Percentiles rank a stretch among this genome's conserved stretches.
phyloP scores from a whole-genome alignment of 2,329 filamentous ascomycete genomes.

The Fusarium coffeatum region DNA sequence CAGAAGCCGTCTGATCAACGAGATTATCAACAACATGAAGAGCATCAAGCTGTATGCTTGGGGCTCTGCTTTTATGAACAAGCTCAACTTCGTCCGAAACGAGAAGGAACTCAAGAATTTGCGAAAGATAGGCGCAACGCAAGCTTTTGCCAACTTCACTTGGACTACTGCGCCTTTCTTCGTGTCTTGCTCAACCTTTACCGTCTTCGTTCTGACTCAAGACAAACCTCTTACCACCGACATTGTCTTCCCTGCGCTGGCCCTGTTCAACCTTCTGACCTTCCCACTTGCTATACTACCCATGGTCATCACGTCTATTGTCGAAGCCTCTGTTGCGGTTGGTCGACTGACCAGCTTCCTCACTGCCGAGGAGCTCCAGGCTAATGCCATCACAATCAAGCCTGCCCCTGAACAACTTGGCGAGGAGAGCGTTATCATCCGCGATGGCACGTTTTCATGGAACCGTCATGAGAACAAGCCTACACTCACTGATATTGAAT shows the following conservation, averaged over 20 bases:
- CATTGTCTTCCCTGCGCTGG: conserved; percentile 92
- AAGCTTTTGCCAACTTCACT: conserved; percentile 95
- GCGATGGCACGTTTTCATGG: conserved; percentile 93
- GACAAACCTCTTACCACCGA: conserved; percentile 87
- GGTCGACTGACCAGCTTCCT: conserved; percentile 87
- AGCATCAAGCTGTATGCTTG: conserved; percentile 99
- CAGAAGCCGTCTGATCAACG: conserved; percentile 91
- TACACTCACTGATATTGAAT: conserved; percentile 84
- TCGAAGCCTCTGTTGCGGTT: conserved; percentile 95
- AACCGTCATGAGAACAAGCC: conserved; percentile 80
- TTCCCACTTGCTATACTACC: conserved; percentile 94
- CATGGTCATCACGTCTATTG: conserved; percentile 97
- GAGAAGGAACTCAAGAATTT: conserved; percentile 95
- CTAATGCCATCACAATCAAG: conserved; percentile 79
- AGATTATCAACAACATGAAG: conserved; percentile 99
- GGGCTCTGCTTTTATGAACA: conserved; percentile 97
- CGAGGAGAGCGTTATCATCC: conserved; percentile 86
- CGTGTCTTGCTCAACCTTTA: conserved; percentile 96
- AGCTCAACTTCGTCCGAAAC: conserved; percentile 94
- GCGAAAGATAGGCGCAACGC: conserved; percentile 93
- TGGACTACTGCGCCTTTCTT: conserved; percentile 98
- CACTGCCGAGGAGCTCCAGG: conserved; percentile 87
- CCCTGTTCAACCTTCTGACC: conserved; percentile 94
- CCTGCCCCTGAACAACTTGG: conserved; percentile 79
- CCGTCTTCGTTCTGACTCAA: conserved; percentile 89